A percentile compares a stretch with the other conserved stretches of the same genome.
Evolutionary conservation across 441 rosid genomes (phyloP).

Genomic region (Melastoma candidum): DNA sequence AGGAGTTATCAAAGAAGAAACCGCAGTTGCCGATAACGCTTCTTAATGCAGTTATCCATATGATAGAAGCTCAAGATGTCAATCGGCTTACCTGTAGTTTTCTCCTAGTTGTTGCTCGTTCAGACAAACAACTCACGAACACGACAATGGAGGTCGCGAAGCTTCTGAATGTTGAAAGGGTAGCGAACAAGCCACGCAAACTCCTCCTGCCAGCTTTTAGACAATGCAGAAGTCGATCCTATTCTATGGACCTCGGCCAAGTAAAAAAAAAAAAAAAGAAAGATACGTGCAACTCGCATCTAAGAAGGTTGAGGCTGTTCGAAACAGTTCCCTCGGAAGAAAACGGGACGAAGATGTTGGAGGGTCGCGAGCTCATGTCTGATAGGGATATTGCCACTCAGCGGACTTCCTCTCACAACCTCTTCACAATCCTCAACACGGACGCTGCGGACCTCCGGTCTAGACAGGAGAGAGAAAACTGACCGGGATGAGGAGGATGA

Average conservation of each 20-base stretch:
- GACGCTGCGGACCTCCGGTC: conserved; percentile 1
- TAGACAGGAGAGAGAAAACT: no score
- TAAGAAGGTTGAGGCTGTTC: conserved; percentile 44
- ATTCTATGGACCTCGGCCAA: conserved; percentile 17
- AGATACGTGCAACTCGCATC: conserved; percentile 32
- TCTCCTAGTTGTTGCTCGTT: conserved; percentile 37
- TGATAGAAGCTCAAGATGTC: conserved; percentile 38
- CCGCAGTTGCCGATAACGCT: conserved; percentile 64
- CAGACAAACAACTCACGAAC: conserved; percentile 39
- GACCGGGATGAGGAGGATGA: no score
- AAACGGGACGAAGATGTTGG: conserved; percentile 40
- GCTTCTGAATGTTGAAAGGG: conserved; percentile 27
- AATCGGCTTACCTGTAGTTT: conserved; percentile 43
- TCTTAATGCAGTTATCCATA: conserved; percentile 54
- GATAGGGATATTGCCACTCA: conserved; percentile 69
- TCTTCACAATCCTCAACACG: conserved; percentile 49
- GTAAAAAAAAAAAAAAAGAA: conserved; percentile 47
- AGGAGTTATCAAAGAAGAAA: conserved; percentile 57
- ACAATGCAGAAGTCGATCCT: conserved; percentile 14
- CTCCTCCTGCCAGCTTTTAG: conserved; percentile 19
- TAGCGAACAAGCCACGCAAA: conserved; percentile 43
- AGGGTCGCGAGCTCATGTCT: conserved; percentile 71
- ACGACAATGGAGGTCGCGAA: conserved; percentile 45
- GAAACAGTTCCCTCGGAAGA: conserved; percentile 23
- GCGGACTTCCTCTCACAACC: conserved; percentile 45